Evolutionary conservation across 305 asterid genomes (phyloP), one percentile per base, ranked within the genome.

Genomic region (Fraxinus ornus): DNA sequence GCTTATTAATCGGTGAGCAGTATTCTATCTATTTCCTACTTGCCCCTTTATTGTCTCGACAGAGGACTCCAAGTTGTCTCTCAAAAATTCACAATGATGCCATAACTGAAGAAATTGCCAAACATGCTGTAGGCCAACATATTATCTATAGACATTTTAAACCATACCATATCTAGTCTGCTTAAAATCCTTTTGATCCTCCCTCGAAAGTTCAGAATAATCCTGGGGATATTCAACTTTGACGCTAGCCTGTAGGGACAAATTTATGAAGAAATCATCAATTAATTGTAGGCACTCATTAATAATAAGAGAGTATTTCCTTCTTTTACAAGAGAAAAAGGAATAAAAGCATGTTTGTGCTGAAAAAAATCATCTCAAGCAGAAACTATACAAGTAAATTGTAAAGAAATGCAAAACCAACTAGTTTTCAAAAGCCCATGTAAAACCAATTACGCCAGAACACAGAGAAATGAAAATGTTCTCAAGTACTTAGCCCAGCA

Each of bases 161-260:
- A 78, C 66, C 71, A 81, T 94, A 97, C 99, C 99, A 89, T 91
- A 91, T 97, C 99, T 91, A 76, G 92, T 93, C 89, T 94, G 98
- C 92, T 93, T 94, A 83, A 97, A 97, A 86, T 97, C 99, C 85
- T 89, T 94, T 88, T 92, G 98, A 89, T 97, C 99, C 93, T 94
- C 98, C 83, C 90, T 89, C 35, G 98, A 92, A 83, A 97, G 94
- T 75, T 93, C 93, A 19, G 93, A 84, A 84, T 90, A 96, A 86
- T 94, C 98, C 88, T 85, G 92, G 86, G 98, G 98, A 89, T 97
- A 94, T 81, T 90, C 94, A 83, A 97, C 97, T 90, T 93, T 93
- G 90, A 85, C 91, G 77, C 92, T 90, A 83, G 95, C 97, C 98
- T 94, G 98, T 77, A 76, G 39, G 28, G 79, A 28, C 47, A 60